Evolutionary conservation across 345 rosid species (phyloP), one percentile per base, ranked within the genome.

Genomic region (Erucastrum elatum): DNA sequence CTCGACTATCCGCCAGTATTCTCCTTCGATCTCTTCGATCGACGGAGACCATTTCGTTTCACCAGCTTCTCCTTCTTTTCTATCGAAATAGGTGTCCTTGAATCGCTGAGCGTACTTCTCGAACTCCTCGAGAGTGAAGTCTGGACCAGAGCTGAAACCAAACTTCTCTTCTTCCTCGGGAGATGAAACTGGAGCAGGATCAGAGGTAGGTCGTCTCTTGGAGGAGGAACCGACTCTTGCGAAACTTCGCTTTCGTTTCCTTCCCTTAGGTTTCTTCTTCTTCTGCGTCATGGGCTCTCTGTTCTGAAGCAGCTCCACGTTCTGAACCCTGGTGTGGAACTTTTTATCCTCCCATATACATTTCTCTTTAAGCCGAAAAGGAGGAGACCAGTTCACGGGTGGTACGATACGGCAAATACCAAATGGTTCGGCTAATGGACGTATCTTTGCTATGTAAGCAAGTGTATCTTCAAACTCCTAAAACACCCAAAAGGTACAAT

Each of bases 381-480:
- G 88, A 63, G 97, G 94, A 74, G 75, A 81, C 98, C 98, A 94
- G 0, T 86, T 81, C 69, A 84, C 27, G 2, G 97, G 97, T 21
- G 98, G 98, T 62, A 88, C 87, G 76, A 94, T 91, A 59, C 97
- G 87, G 80, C 98, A 94, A 65, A 94, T 88, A 9, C 98, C 98
- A 84, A 63, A 91, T 11, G 86, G 12, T 80, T 92, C 88, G 25
- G 95, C 97, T 74, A 77, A 26, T 41, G 78, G 35, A 3, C 92
- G 92, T 80, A 94, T 90, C 83, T 85, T 94, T 75, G 84, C 87
- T 75, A 94, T 86, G 83, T 88, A 94, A 75, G 83, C 87, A 72
- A 90, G 84, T 59, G 94, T 84, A 81, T 94, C 93, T 86, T 88
- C 86, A 85, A 94, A 94, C 82, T 94, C 98, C 98, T 94, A 41